phyloP scores from a whole-genome alignment of 2,329 filamentous ascomycete genomes.

The Ilyonectria destructans region DNA sequence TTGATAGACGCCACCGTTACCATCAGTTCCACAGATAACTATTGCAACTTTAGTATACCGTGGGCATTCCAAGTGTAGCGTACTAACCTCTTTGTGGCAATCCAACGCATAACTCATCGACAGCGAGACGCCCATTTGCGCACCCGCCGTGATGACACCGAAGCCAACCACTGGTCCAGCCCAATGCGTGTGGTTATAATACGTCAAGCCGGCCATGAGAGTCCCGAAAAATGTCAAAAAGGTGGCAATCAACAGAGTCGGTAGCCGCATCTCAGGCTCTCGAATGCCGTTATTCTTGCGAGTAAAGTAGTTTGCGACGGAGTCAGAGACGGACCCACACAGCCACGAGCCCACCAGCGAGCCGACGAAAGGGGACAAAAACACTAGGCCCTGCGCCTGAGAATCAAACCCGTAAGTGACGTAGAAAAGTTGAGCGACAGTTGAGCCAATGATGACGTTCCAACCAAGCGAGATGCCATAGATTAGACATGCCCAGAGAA shows the following conservation, averaged over 20 bases:
- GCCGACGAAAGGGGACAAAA: conserved; percentile 26
- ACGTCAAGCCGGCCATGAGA: conserved; percentile 13
- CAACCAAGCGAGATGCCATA: conserved; percentile 27
- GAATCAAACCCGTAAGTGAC: conserved; percentile 29
- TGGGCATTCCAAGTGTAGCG: not conserved
- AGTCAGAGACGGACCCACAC: conserved; percentile 23
- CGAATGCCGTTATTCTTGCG: conserved; percentile 22
- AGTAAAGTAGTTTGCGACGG: conserved; percentile 27
- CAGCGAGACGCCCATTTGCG: conserved; percentile 24
- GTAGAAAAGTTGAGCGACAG: conserved; percentile 28
- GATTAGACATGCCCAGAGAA: conserved; percentile 27
- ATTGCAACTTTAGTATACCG: not conserved
- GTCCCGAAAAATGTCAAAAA: conserved; percentile 16
- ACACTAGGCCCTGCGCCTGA: conserved; percentile 24
- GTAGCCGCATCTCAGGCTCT: conserved; percentile 30
- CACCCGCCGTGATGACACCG: conserved; percentile 24
- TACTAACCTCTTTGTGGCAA: conserved; percentile 21
- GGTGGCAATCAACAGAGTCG: conserved; percentile 19
- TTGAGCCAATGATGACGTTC: conserved; percentile 30
- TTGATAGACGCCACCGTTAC: conserved; percentile 24
- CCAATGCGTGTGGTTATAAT: conserved; percentile 26
- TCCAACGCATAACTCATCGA: conserved; percentile 34
- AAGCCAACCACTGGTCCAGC: conserved; percentile 24
- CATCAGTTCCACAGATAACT: conserved; percentile 31
- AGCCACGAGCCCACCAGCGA: conserved; percentile 22